Conservation (phyloP, 257 asterid genomes). For the Solanum virginianum region DNA sequence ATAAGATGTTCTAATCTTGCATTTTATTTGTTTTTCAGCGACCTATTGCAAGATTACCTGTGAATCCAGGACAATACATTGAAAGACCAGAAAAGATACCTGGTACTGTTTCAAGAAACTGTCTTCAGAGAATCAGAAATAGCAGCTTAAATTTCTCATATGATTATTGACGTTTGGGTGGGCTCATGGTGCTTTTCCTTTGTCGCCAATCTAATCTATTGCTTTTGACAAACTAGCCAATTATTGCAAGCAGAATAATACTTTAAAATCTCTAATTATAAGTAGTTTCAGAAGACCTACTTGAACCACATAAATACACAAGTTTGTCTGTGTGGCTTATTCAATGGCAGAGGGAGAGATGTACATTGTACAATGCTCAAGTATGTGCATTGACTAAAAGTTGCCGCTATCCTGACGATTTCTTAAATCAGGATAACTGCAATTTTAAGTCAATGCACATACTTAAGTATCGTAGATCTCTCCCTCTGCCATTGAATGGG, state of each 20-base stretch:
- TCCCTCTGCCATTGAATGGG: too few relatives aligned
- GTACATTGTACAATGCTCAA: background rate
- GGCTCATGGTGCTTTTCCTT: background rate
- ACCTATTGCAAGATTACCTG: conserved; percentile 48
- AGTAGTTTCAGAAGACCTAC: background rate
- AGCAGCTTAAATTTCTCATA: background rate
- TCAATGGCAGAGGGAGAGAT: background rate
- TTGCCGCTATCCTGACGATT: background rate
- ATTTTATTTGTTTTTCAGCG: conserved; percentile 19
- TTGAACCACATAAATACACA: background rate
- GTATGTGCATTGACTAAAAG: background rate
- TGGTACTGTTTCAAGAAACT: conserved; percentile 28
- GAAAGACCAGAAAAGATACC: conserved; percentile 54
- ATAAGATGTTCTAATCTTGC: background rate
- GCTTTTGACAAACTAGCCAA: background rate
- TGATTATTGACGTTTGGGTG: background rate
- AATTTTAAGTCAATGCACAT: background rate
- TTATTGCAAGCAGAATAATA: background rate
- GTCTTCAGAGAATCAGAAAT: background rate
- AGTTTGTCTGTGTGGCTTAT: too few relatives aligned
- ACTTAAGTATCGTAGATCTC: background rate
- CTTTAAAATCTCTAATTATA: background rate
- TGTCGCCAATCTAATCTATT: background rate
- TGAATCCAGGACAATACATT: conserved; percentile 43
- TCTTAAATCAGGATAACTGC: background rate